Evolutionary conservation across 345 rosid genomes (phyloP), one percentile per base, ranked within the genome.

Genomic region (Draba incana): DNA sequence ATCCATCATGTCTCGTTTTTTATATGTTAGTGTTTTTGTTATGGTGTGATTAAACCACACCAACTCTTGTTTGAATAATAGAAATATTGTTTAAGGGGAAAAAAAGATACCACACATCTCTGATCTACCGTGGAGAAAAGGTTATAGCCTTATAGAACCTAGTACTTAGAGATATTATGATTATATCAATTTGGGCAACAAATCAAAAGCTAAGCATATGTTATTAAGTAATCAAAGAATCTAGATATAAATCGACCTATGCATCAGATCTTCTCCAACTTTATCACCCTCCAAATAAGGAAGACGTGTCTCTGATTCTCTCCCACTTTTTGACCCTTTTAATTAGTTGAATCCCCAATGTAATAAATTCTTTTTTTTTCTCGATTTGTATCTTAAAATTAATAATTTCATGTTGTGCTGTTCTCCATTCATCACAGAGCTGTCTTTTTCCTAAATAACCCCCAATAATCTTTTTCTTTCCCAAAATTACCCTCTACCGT

Each of bases 281-380:
- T 39, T 31, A 61, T 33, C 28, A 33, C 68, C 43, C 28, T 48
- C 37, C 59, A 56, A 25, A 55, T 28, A 56, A 51, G 47, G 25
- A 33, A 66, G 62, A 66, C 72, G 72, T 65, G 71, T 50, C 66
- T 65, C 12, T 44, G 69, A 61, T 44, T 7, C 20, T 64, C 43
- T 9, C 44, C 52, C 27, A 38, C 12, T 64, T 33, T 33, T 28
- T 46, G 9, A 39, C 20, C 10, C 31, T 28, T 51, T 31, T 43
- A 28, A 8, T 61, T 42, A 52, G 61, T 44, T 71, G 24, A 61
- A 20, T 9, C 51, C 38, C 30, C 24, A 54, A 62, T 49, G 30
- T 68, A 33, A 33, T 33, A 14, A 53, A 33, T 49, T 69, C 3
- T 33, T 31, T 30, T 33, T n/a, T n/a, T 30, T 53, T 5, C 55